Evolutionary conservation across 345 rosid species (phyloP), one percentile per base, ranked within the genome.

Genomic region (Raphanus raphanistrum): DNA sequence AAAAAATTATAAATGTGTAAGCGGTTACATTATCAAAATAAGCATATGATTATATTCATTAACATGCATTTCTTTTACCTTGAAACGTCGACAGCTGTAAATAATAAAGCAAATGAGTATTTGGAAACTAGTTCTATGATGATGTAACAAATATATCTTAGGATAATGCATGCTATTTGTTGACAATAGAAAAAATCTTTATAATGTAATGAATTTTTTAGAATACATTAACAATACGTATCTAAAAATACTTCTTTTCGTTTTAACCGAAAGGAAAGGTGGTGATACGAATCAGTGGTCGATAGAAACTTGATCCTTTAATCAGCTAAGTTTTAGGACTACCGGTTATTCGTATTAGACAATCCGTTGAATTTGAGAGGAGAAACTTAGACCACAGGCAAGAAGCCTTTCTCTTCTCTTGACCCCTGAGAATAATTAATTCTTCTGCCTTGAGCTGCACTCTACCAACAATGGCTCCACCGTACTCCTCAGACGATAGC

Each of bases 401-500:
- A 57, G 31, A 57, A 33, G 25, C 50, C 9, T 55, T 33, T 54
- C 64, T 55, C 63, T 60, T 35, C 28, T 64, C 31, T 64, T 21
- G 48, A 8, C 15, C 68, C 68, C 0, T 0, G 15, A 11, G 7
- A 36, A 36, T 21, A 65, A 65, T 27, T 21, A 65, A 65, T 27
- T 38, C 45, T 38, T 8, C 48, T 41, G 48, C 59, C 60, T 66
- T 57, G 65, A 2, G 25, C 54, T 26, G 38, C 21, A 52, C 50
- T 35, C 43, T 31, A 26, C 33, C 73, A 6, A 75, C 3, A 16
- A 85, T 87, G 90, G 79, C 82, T 72, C 77, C 66, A 1, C 75
- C 50, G 5, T 67, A 61, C 43, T 60, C 74, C 3, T 32, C 72
- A 3, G 90, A 86, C n/a, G 85, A 84, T 26, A 36, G 31, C 11